Evolutionary conservation across 768 basidiomycete species (phyloP).

Genomic region (Stropharia rugosoannulata): DNA sequence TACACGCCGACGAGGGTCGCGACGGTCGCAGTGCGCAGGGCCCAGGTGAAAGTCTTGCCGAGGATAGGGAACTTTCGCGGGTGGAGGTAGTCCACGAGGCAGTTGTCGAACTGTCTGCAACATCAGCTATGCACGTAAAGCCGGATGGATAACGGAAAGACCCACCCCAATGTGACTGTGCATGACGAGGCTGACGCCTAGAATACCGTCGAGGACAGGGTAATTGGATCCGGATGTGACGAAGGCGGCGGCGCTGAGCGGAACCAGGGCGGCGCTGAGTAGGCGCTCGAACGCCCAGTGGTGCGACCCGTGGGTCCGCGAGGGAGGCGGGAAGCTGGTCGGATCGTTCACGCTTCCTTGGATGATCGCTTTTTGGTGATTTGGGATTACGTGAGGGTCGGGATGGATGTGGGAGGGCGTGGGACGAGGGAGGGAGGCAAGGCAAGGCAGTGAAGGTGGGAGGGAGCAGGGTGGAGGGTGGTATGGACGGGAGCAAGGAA

Average conservation of each 20-base stretch:
- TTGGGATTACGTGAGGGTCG: too few species aligned
- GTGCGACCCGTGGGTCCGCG: conserved; percentile 83
- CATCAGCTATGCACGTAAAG: background rate
- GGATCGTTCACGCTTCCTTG: conserved; percentile 96
- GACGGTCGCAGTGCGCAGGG: conserved; percentile 71
- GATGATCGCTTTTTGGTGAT: conserved; percentile 60
- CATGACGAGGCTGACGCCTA: conserved; percentile 85
- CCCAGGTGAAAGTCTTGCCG: conserved; percentile 73
- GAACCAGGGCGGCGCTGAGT: conserved; percentile 84
- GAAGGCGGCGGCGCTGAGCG: conserved; percentile 84
- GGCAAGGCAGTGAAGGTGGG: too few species aligned
- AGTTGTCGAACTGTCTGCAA: conserved; percentile 63
- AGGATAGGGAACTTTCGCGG: conserved; percentile 88
- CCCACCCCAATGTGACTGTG: conserved; percentile 95
- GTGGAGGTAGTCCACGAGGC: conserved; percentile 89
- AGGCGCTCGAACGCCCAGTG: conserved; percentile 94
- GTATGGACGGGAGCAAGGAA: too few species aligned
- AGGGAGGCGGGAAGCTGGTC: conserved; percentile 82
- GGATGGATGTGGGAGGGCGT: too few species aligned
- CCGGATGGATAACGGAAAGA: conserved; percentile 15
- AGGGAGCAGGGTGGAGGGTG: too few species aligned
- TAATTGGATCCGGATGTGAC: conserved; percentile 73
- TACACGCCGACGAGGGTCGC: conserved; percentile 89
- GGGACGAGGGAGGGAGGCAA: too few species aligned
- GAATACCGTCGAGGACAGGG: conserved; percentile 86